Percentiles rank a stretch among this genome's conserved stretches.
phyloP scores from a whole-genome alignment of 1,284 basidiomycete species.

The Mycena sp. region DNA sequence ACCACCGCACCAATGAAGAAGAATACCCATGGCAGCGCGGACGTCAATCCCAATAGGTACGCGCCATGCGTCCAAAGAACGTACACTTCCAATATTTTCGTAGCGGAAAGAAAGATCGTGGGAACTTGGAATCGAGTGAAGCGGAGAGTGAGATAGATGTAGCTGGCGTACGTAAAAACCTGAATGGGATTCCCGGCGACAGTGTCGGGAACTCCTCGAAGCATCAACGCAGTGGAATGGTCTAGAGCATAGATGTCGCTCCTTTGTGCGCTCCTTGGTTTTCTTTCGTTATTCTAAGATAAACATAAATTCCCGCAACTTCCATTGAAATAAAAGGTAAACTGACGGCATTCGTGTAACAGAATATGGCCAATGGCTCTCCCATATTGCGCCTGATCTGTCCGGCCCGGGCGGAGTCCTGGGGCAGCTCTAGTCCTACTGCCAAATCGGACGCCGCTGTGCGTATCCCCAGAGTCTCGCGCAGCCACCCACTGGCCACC shows the following conservation, averaged over 20 bases:
- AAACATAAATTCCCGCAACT: not conserved
- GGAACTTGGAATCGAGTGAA: not conserved
- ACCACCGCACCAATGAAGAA: constrained; percentile 23
- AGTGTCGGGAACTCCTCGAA: constrained; percentile 23
- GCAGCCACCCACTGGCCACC: constrained; percentile 28
- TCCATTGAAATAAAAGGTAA: no score
- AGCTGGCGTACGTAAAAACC: constrained; percentile 1
- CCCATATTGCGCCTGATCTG: constrained; percentile 20
- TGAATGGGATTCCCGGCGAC: not conserved
- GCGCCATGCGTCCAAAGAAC: constrained; percentile 6
- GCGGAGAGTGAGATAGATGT: not conserved
- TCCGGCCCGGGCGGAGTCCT: constrained; percentile 12
- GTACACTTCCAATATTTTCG: constrained; percentile 25
- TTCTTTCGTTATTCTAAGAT: not conserved
- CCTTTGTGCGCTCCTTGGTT: not conserved
- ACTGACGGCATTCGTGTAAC: no score
- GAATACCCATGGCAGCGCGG: constrained; percentile 27
- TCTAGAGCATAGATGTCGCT: constrained; percentile 32
- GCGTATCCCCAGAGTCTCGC: constrained; percentile 28
- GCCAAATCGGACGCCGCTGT: constrained; percentile 21
- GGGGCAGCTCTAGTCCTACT: constrained; percentile 26
- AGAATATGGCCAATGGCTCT: no score
- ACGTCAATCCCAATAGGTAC: not conserved
- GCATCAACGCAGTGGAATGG: constrained; percentile 19
- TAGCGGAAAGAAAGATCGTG: constrained; percentile 15